These are phyloP conservation scores for Rhizoclosmatium globosum DNA, from an alignment of 192 early-diverging fungal species.

Conservation along the genomic window DNA sequence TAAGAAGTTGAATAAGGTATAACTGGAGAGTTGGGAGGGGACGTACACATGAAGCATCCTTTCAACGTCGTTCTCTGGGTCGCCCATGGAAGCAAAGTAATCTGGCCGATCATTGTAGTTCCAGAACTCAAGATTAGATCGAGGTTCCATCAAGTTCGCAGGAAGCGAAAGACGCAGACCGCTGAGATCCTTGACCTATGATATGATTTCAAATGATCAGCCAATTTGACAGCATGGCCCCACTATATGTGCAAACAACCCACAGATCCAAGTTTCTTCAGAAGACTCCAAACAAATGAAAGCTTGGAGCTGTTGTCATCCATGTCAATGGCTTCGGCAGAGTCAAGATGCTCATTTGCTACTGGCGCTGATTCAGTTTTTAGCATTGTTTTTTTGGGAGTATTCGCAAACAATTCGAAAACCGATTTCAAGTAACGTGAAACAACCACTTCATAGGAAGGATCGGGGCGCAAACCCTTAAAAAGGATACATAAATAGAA, in stretches of 20 bases:
- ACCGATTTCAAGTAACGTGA: too few species aligned
- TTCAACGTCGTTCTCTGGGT: conserved; percentile 68
- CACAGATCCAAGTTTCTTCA: conserved; percentile 11
- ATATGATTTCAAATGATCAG: neutral
- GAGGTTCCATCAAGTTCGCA: conserved; percentile 73
- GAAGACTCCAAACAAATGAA: conserved; percentile 27
- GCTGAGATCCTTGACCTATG: conserved; percentile 68
- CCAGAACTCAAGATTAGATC: conserved; percentile 76
- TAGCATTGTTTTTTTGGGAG: too few species aligned
- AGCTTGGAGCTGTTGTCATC: conserved; percentile 28
- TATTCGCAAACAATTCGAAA: too few species aligned
- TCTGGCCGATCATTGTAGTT: conserved; percentile 82
- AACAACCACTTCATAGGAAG: too few species aligned
- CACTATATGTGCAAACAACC: neutral
- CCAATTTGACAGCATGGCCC: neutral
- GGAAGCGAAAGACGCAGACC: conserved; percentile 74
- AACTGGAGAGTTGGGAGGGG: too few species aligned
- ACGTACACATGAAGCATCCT: conserved; percentile 76
- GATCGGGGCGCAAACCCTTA: neutral
- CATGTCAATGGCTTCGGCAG: conserved; percentile 40
- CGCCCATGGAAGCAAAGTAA: conserved; percentile 70
- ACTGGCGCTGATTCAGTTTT: too few species aligned
- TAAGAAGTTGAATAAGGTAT: too few species aligned
- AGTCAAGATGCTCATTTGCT: too few species aligned
- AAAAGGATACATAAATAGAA: neutral